Conservation (phyloP, 164 flowering plant species). For the Euptelea pleiosperma region DNA sequence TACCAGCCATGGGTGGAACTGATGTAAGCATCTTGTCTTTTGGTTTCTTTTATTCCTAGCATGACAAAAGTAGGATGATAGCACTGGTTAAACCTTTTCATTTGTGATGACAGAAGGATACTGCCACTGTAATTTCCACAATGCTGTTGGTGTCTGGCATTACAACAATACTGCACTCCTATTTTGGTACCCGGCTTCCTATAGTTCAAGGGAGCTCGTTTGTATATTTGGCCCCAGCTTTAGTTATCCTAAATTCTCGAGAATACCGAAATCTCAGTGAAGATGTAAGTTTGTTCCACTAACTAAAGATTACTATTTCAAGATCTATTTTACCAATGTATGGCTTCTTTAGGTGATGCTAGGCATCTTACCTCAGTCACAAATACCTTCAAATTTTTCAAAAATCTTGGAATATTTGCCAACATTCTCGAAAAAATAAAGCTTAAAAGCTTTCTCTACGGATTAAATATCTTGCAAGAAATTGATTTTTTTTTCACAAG, state of each 20-base stretch:
- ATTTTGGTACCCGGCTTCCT: slow-evolving; percentile 88
- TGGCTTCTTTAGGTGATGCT: no score
- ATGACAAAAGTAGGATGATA: neutral
- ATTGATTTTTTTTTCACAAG: no score
- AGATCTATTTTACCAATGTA: neutral
- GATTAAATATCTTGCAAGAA: no score
- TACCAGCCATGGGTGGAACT: slow-evolving; percentile 95
- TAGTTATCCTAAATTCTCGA: slow-evolving; percentile 71
- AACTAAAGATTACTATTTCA: neutral
- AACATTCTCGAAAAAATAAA: no score
- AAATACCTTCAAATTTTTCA: neutral
- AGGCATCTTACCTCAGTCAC: no score
- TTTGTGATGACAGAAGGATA: slow-evolving; percentile 66
- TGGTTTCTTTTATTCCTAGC: neutral
- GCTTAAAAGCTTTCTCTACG: no score
- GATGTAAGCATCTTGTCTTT: slow-evolving; percentile 61
- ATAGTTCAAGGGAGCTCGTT: slow-evolving; percentile 96
- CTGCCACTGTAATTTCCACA: slow-evolving; percentile 87
- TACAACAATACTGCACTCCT: slow-evolving; percentile 72
- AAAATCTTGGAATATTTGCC: no score
- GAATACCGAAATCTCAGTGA: slow-evolving; percentile 75
- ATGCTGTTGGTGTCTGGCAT: slow-evolving; percentile 79
- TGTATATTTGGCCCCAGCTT: slow-evolving; percentile 83
- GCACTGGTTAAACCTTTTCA: slow-evolving; percentile 7
- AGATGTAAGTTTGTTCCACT: slow-evolving; percentile 52